phyloP scores from a whole-genome alignment of 805 yeast species.

The Nakazawaea peltata region DNA sequence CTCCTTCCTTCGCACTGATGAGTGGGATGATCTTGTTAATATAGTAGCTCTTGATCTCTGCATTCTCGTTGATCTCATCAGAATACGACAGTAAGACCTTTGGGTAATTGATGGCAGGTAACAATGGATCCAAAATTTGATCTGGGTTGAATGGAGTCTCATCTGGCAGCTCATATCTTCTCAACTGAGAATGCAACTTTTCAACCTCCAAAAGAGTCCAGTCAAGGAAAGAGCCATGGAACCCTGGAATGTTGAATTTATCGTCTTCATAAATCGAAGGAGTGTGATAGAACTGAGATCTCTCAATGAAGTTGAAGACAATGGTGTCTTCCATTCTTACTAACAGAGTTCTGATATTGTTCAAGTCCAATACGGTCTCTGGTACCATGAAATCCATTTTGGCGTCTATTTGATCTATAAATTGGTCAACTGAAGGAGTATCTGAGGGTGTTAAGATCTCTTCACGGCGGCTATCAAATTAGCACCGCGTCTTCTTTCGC shows the following conservation, averaged over 20 bases:
- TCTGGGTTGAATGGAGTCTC: constrained; percentile 85
- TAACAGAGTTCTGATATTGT: constrained; percentile 76
- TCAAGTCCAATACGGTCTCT: constrained; percentile 69
- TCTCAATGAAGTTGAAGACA: constrained; percentile 83
- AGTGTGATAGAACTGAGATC: constrained; percentile 78
- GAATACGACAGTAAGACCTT: constrained; percentile 67
- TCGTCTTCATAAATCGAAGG: constrained; percentile 63
- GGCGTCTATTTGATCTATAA: no score
- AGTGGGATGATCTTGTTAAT: constrained; percentile 68
- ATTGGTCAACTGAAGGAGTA: no score
- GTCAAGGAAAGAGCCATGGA: constrained; percentile 77
- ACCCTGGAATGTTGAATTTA: constrained; percentile 53
- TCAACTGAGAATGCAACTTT: constrained; percentile 63
- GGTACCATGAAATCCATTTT: constrained; percentile 81
- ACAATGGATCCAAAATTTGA: constrained; percentile 49
- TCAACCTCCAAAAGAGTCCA: constrained; percentile 79
- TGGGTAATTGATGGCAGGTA: constrained; percentile 79
- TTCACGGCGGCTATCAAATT: no score
- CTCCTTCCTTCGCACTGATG: constrained; percentile 57
- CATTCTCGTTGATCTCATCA: constrained; percentile 69
- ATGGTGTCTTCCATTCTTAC: constrained; percentile 96
- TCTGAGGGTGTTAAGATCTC: no score
- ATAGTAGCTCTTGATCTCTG: constrained; percentile 59
- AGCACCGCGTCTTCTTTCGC: no score
- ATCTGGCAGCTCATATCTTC: constrained; percentile 93